Base-by-base conservation (phyloP, 176 grass and related monocot species). In the Musa schizocarpa region DNA sequence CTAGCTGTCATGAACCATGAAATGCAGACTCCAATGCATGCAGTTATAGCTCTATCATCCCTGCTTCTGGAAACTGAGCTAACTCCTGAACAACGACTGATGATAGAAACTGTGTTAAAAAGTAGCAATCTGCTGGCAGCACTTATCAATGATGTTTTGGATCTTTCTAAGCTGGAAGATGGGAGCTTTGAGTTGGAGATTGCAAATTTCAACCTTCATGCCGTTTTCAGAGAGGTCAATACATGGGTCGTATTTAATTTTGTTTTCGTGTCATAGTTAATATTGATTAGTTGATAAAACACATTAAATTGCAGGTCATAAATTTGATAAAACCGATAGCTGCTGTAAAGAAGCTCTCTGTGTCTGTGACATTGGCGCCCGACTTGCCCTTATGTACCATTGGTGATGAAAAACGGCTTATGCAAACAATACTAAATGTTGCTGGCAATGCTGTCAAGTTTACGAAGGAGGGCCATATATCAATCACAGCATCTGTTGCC, bases 1-100 rank as follows among this genome's bases (percentile, higher is more conserved):
- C 75, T 98, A 71, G 94, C 94, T 72, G 94, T 98, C 56, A 98
- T 98, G 94, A 98, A 98, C 81, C 94, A 98, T 12, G 94, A 98
- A 87, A 98, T 98, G 94, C 79, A 88, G 51, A 98, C 94, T 65
- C 94, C 94, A 27, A 98, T 98, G 94, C 87, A 91, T 82, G 88
- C 90, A 76, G 91, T 98, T 65, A 98, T 98, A 83, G 94, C 90
- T 50, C 85, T 98, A 27, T 93, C 94, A 2, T 93, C 90, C 61
- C 77, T 98, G 74, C 86, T 98, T 83, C 75, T 98, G 76, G 94
- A 98, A 88, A 93, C 94, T 16, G 88, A 98, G 58, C 82, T 98
- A 52, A 91, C 90, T 65, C 83, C 94, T 63, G 94, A 97, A 56
- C 90, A 97, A 70, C 84, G 94, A 52, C 65, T 97, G 56, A 97